phyloP scores from a whole-genome alignment of 805 yeast species.

The Huiozyma naganishii region DNA sequence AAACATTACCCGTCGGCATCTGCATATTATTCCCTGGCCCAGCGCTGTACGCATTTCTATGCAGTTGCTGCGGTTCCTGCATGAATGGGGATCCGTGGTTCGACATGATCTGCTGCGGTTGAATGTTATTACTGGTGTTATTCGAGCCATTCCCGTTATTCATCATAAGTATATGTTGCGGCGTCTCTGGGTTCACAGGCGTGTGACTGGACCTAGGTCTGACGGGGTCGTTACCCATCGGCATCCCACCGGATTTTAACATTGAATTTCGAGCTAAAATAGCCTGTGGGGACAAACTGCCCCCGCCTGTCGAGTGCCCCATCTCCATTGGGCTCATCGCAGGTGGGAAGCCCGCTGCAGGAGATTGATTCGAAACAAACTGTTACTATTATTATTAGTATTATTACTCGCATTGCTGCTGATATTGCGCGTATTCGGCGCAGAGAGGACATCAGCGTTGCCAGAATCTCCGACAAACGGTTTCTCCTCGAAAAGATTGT shows the following conservation, averaged over 20 bases:
- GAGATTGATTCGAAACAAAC: background rate
- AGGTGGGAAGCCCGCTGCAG: background rate
- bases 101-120: slow-evolving; percentile 1
- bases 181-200: slow-evolving; percentile 11
- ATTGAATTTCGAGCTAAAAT: slow-evolving; percentile 23
- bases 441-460: too few species aligned
- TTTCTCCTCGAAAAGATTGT: slow-evolving; percentile 5
- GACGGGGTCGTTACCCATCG: slow-evolving; percentile 3
- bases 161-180: slow-evolving; percentile 18
- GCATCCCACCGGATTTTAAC: slow-evolving; percentile 14
- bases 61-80: slow-evolving; percentile 2
- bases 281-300: slow-evolving; percentile 25
- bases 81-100: slow-evolving; percentile 4
- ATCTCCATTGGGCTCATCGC: background rate
- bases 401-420: background rate
- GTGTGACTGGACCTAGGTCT: background rate
- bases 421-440: background rate
- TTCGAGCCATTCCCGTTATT: slow-evolving; percentile 3
- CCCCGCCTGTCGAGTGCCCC: background rate
- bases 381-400: background rate
- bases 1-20: too few species aligned
- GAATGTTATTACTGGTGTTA: slow-evolving; percentile 3
- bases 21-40: slow-evolving; percentile 3
- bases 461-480: background rate
- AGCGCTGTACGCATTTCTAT: slow-evolving; percentile 3